Conservation (phyloP, 2,329 filamentous ascomycete species). For the Ceratocystiopsis minuta region DNA sequence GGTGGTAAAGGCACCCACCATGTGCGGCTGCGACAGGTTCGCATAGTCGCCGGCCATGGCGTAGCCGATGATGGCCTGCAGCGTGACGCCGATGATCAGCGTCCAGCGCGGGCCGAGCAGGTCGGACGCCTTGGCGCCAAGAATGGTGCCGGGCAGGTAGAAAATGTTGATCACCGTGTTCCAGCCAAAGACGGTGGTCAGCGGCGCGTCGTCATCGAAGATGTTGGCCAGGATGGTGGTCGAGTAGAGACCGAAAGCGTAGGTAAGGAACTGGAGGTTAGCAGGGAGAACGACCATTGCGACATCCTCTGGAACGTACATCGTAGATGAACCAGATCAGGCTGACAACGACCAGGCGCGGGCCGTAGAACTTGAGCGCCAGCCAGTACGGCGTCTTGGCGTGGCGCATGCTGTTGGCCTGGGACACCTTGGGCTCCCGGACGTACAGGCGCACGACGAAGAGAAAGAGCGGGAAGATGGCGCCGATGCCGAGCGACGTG, state of each 20-base stretch:
- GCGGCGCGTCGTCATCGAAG: slow-evolving; percentile 35
- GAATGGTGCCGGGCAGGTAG: slow-evolving; percentile 66
- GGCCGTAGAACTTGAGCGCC: slow-evolving; percentile 51
- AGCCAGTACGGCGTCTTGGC: slow-evolving; percentile 36
- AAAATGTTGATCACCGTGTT: slow-evolving; percentile 78
- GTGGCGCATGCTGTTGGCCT: slow-evolving; percentile 49
- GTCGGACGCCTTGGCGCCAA: slow-evolving; percentile 63
- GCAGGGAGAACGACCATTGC: not conserved
- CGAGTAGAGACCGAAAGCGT: slow-evolving; percentile 75
- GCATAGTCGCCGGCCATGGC: slow-evolving; percentile 71
- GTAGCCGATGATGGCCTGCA: slow-evolving; percentile 67
- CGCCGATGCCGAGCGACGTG: slow-evolving; percentile 58
- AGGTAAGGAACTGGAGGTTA: slow-evolving; percentile 48
- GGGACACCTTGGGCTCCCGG: slow-evolving; percentile 63
- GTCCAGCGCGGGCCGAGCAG: slow-evolving; percentile 61
- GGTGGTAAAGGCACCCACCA: slow-evolving; percentile 60
- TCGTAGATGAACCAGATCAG: slow-evolving; percentile 78
- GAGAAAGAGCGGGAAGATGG: slow-evolving; percentile 57
- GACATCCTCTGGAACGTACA: not conserved
- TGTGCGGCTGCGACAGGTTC: slow-evolving; percentile 43
- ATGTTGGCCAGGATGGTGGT: slow-evolving; percentile 53
- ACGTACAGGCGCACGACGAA: slow-evolving; percentile 55
- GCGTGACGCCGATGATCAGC: slow-evolving; percentile 48
- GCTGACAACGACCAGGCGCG: slow-evolving; percentile 49
- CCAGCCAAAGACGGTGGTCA: slow-evolving; percentile 75